phyloP scores from a whole-genome alignment of 352 stramenopile genomes.

The Elongisporangium undulatum region DNA sequence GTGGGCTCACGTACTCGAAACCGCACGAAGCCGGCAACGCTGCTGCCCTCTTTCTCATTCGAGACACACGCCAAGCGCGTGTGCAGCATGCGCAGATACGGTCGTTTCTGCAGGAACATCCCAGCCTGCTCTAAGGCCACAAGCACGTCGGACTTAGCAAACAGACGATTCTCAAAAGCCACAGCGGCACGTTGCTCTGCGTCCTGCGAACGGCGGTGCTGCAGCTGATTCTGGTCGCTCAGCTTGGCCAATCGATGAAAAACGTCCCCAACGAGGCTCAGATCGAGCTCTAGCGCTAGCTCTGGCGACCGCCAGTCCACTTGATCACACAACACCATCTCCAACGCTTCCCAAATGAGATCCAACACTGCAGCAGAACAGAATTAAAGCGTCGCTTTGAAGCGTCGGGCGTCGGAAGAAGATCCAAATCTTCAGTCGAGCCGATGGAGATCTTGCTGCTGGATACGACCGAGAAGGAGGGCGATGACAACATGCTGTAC shows the following conservation, averaged over 20 bases:
- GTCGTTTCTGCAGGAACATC: conserved; percentile 44
- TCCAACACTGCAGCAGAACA: neutral
- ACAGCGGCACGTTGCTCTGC: neutral
- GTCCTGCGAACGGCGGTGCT: neutral
- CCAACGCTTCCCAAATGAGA: neutral
- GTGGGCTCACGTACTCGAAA: conserved; percentile 44
- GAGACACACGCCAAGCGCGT: conserved; percentile 51
- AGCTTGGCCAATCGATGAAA: conserved; percentile 35
- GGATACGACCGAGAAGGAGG: conserved; percentile 62
- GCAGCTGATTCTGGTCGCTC: conserved; percentile 14
- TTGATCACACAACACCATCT: conserved; percentile 36
- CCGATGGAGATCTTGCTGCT: conserved; percentile 52
- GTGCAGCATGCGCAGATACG: conserved; percentile 48
- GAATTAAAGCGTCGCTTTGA: neutral
- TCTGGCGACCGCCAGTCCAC: conserved; percentile 46
- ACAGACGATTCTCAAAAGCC: conserved; percentile 27
- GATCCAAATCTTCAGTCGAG: conserved; percentile 8
- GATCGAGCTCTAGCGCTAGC: conserved; percentile 41
- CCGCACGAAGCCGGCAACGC: conserved; percentile 41
- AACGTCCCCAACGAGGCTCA: conserved; percentile 44
- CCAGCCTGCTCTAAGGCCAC: conserved; percentile 31
- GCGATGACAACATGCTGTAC: conserved; percentile 63
- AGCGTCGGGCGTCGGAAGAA: neutral
- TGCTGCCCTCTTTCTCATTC: conserved; percentile 48
- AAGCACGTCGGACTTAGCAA: conserved; percentile 58